A percentile compares a stretch with the other conserved stretches of the same genome.
phyloP scores from a whole-genome alignment of 805 yeast species.

The Candida boleticola region DNA sequence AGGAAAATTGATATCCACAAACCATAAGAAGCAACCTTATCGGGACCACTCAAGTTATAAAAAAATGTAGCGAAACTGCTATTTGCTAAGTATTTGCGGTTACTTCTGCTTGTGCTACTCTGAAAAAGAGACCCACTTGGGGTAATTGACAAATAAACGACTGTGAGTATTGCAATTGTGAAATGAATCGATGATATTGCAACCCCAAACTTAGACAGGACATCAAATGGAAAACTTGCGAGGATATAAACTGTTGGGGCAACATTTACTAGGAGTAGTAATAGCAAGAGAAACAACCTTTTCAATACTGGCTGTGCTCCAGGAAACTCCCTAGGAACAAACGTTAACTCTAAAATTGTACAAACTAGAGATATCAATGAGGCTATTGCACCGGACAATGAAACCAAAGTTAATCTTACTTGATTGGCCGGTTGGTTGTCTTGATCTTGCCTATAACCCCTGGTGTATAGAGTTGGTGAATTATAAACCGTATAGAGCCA shows the following conservation, averaged over 20 bases:
- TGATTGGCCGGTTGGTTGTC: constrained; percentile 63
- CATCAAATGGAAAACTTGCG: constrained; percentile 31
- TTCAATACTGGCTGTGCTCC: constrained; percentile 62
- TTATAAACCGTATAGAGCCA: constrained; percentile 77
- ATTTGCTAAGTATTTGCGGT: constrained; percentile 50
- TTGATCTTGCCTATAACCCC: constrained; percentile 47
- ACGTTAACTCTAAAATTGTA: constrained; percentile 53
- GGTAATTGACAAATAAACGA: constrained; percentile 55
- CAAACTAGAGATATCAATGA: constrained; percentile 56
- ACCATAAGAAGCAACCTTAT: constrained; percentile 60
- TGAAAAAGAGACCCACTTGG: constrained; percentile 58
- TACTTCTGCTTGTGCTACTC: neutral
- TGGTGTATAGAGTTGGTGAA: constrained; percentile 65
- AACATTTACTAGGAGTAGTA: constrained; percentile 44
- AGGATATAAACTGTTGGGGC: constrained; percentile 56
- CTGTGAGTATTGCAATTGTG: constrained; percentile 50
- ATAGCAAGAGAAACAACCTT: constrained; percentile 43
- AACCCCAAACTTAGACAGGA: constrained; percentile 31
- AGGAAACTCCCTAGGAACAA: constrained; percentile 71
- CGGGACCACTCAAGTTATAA: constrained; percentile 50
- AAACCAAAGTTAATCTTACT: constrained; percentile 53
- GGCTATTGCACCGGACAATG: constrained; percentile 67
- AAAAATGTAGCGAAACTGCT: constrained; percentile 60
- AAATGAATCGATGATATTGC: constrained; percentile 56
- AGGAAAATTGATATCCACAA: constrained; percentile 67